Evolutionary conservation across 352 stramenopile genomes (phyloP).

Genomic region (Globisporangium orthogonon): DNA sequence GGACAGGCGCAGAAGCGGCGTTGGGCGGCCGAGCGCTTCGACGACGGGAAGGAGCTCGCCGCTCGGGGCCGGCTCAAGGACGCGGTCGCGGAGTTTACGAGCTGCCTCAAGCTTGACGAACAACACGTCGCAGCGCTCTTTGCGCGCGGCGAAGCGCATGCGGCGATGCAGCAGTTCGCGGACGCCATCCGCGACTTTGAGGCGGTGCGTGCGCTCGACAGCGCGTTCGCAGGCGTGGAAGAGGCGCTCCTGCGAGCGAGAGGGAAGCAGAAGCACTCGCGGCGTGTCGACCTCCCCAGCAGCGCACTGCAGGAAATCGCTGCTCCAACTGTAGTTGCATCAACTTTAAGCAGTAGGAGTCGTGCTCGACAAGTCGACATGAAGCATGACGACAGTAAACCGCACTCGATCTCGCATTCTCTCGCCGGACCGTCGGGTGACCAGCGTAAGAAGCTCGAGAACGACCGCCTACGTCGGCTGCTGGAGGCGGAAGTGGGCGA

Average conservation of each 20-base stretch:
- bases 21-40: slow-evolving; percentile 29
- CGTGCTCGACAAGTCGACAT: background rate
- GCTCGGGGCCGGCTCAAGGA: slow-evolving; percentile 21
- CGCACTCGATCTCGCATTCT: background rate
- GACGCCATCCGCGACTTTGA: slow-evolving; percentile 37
- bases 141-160: slow-evolving; percentile 18
- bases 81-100: slow-evolving; percentile 29
- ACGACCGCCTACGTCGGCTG: slow-evolving; percentile 24
- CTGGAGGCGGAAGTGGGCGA: slow-evolving; percentile 22
- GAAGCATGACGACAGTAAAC: background rate
- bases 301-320: background rate
- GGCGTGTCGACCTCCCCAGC: slow-evolving; percentile 9
- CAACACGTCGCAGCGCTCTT: slow-evolving; percentile 12
- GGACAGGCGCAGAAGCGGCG: slow-evolving; percentile 24
- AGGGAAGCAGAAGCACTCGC: slow-evolving; percentile 15
- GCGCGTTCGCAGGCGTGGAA: slow-evolving; percentile 6
- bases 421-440: background rate
- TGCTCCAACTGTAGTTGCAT: background rate
- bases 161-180: slow-evolving; percentile 19
- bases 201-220: slow-evolving; percentile 14
- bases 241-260: slow-evolving; percentile 17
- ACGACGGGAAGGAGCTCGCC: slow-evolving; percentile 18
- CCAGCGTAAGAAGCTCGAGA: slow-evolving; percentile 15
- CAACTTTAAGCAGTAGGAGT: background rate
- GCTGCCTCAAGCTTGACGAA: slow-evolving; percentile 27